These are phyloP conservation scores for Trichophyton rubrum DNA, from an alignment of 2,329 filamentous ascomycete genomes.

Conservation along the genomic window DNA sequence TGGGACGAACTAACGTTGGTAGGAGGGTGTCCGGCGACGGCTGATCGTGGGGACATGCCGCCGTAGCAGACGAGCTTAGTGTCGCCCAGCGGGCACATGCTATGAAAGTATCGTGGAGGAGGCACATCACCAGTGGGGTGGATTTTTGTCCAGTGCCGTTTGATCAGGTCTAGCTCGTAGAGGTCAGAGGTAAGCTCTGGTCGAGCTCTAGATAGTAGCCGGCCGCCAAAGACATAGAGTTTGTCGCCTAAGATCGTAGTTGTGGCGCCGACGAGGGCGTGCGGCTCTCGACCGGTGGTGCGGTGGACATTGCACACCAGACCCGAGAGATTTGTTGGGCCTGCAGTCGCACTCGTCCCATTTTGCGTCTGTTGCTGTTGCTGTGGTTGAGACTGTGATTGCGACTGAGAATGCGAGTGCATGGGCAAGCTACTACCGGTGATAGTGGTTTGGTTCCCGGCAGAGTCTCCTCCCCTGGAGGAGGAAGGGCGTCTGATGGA, in stretches of 20 bases:
- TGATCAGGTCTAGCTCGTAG: constrained; percentile 84
- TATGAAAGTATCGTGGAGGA: constrained; percentile 91
- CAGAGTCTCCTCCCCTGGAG: constrained; percentile 2
- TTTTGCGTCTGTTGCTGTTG: not conserved
- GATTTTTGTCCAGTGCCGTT: constrained; percentile 84
- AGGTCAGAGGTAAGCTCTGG: constrained; percentile 79
- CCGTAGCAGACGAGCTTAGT: constrained; percentile 96
- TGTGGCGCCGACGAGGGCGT: constrained; percentile 82
- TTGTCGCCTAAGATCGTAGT: constrained; percentile 93
- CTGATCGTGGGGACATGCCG: constrained; percentile 76
- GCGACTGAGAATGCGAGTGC: not conserved
- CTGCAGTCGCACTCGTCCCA: not conserved
- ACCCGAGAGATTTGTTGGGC: constrained; percentile 50
- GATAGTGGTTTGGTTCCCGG: not conserved
- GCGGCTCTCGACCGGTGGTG: constrained; percentile 84
- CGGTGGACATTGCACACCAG: constrained; percentile 59
- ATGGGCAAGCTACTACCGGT: not conserved
- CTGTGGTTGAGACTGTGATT: not conserved
- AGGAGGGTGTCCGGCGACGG: constrained; percentile 36
- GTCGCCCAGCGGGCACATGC: constrained; percentile 83
- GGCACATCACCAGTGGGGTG: constrained; percentile 76
- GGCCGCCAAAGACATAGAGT: constrained; percentile 89
- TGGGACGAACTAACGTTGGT: constrained; percentile 21
- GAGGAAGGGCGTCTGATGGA: constrained; percentile 1
- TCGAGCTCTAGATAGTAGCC: constrained; percentile 70